Conservation (phyloP, 257 asterid species). For the Cruciata laevipes region DNA sequence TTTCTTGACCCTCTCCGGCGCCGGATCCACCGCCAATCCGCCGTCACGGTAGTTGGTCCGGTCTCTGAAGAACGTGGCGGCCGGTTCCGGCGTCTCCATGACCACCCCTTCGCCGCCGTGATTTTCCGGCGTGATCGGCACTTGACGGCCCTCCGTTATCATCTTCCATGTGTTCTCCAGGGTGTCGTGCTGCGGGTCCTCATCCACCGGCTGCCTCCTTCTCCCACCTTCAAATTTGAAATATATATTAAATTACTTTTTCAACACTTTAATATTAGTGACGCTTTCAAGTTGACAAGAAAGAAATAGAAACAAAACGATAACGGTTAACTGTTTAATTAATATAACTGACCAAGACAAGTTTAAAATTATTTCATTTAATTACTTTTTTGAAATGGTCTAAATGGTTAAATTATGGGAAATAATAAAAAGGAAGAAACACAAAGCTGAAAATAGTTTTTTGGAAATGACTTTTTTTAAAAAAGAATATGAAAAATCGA, state of each 20-base stretch:
- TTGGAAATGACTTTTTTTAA: no score
- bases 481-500: no score
- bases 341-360: not conserved
- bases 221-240: conserved; percentile 23
- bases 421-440: no score
- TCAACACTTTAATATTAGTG: not conserved
- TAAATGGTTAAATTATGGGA: not conserved
- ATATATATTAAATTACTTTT: not conserved
- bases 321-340: no score
- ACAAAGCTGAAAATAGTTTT: not conserved
- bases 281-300: not conserved
- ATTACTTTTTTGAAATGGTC: not conserved
- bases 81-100: not conserved
- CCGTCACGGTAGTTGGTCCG: conserved; percentile 17
- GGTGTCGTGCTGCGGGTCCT: conserved; percentile 15
- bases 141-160: conserved; percentile 62
- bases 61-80: conserved; percentile 54
- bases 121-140: conserved; percentile 40
- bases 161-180: conserved; percentile 75
- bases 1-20: not conserved
- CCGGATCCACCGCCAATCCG: conserved; percentile 7
- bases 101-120: conserved; percentile 7
- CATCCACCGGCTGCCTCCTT: conserved; percentile 40
- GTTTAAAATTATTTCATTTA: not conserved
- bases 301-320: not conserved